These are phyloP conservation scores for Bryum argenteum DNA, from an alignment of 225 moss, liverwort and hornwort species.

Conservation along the genomic window DNA sequence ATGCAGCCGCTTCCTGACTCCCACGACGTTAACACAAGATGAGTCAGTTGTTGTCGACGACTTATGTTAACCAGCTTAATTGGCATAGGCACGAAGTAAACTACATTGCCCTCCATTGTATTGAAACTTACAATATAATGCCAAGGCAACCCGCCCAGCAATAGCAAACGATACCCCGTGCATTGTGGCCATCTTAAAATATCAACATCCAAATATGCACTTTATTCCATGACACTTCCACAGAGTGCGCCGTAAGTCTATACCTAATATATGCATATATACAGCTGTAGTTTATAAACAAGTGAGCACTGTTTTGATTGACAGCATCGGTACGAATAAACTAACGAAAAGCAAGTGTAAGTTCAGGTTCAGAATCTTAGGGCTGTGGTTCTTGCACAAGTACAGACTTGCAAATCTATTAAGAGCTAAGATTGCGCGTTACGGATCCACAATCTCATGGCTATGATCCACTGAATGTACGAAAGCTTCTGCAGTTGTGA, in stretches of 20 bases:
- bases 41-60: slow-evolving; percentile 7
- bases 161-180: too few relatives aligned
- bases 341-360: not conserved
- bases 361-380: not conserved
- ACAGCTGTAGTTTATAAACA: not conserved
- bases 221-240: too few relatives aligned
- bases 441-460: too few relatives aligned
- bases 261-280: too few relatives aligned
- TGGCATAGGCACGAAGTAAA: slow-evolving; percentile 2
- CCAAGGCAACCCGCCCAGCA: too few relatives aligned
- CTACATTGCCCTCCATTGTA: not conserved
- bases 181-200: too few relatives aligned
- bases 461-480: too few relatives aligned
- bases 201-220: too few relatives aligned
- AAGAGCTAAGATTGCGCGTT: not conserved
- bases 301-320: not conserved
- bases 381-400: not conserved
- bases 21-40: slow-evolving; percentile 18
- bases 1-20: slow-evolving; percentile 11
- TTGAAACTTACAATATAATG: too few relatives aligned
- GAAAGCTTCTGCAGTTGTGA: too few relatives aligned
- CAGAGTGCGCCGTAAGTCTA: too few relatives aligned
- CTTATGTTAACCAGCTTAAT: not conserved
- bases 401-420: not conserved
- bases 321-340: not conserved